These are phyloP conservation scores for Thalassiosira hispida DNA, from an alignment of 352 stramenopile genomes.

Conservation along the genomic window DNA sequence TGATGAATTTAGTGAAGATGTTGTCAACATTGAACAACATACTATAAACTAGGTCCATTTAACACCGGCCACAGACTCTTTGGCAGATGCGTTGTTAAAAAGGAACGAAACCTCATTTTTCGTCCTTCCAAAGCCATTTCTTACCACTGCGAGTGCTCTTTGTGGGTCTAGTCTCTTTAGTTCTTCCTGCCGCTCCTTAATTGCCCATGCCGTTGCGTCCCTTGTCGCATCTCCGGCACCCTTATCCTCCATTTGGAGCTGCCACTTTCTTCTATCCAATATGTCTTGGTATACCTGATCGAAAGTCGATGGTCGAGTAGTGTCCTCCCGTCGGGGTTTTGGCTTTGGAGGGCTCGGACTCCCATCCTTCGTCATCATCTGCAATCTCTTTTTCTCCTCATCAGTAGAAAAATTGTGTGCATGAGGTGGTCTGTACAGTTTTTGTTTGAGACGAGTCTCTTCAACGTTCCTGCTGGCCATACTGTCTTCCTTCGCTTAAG, in stretches of 20 bases:
- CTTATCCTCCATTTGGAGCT: conserved; percentile 40
- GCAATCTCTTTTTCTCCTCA: conserved; percentile 39
- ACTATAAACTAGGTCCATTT: too few species aligned
- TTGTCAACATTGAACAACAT: too few species aligned
- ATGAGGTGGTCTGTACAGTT: conserved; percentile 28
- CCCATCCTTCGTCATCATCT: conserved; percentile 14
- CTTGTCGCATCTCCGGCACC: conserved; percentile 33
- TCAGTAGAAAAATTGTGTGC: conserved; percentile 25
- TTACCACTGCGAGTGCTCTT: conserved; percentile 17
- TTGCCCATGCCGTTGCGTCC: conserved; percentile 28
- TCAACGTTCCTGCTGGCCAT: conserved; percentile 14
- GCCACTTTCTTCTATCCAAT: conserved; percentile 38
- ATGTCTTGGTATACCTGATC: conserved; percentile 48
- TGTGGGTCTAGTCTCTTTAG: conserved; percentile 33
- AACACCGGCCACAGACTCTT: too few species aligned
- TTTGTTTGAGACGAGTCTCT: conserved; percentile 23
- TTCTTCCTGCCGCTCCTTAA: conserved; percentile 30
- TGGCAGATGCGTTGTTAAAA: too few species aligned
- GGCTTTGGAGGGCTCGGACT: background rate
- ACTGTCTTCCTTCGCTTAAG: background rate
- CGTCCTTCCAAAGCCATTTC: too few species aligned
- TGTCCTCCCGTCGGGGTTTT: background rate
- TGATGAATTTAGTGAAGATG: too few species aligned
- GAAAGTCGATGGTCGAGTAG: conserved; percentile 10
- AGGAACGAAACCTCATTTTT: too few species aligned